A percentile compares a stretch with the other conserved stretches of the same genome.
These are phyloP conservation scores for Wickerhamiella kurtzmanii DNA, from an alignment of 805 yeast species.

Conservation along the genomic window DNA sequence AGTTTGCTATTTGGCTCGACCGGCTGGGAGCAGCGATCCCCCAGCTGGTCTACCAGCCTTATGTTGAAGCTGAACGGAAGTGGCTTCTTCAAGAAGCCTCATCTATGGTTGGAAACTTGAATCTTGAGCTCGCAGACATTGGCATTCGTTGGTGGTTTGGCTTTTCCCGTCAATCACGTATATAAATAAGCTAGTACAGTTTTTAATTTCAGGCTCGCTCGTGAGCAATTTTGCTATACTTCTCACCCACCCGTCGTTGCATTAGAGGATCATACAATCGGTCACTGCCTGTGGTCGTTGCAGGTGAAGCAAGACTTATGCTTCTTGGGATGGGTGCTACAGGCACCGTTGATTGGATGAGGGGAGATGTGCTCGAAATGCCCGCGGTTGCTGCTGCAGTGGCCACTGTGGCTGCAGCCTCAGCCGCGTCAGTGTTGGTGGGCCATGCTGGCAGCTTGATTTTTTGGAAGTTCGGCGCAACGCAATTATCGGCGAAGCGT, in stretches of 20 bases:
- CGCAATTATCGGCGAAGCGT: slow-evolving; percentile 88
- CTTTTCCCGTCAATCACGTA: slow-evolving; percentile 1
- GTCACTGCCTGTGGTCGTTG: background rate
- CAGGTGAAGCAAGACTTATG: background rate
- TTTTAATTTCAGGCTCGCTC: slow-evolving; percentile 6
- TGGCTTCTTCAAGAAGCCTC: slow-evolving; percentile 15
- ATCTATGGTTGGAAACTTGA: slow-evolving; percentile 14
- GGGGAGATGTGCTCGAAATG: background rate
- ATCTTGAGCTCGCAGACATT: slow-evolving; percentile 19
- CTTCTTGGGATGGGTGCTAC: slow-evolving; percentile 1
- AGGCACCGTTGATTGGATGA: background rate
- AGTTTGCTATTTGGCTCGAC: slow-evolving; percentile 36
- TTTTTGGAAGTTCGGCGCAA: slow-evolving; percentile 84
- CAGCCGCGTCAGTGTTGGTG: background rate
- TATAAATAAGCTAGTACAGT: background rate
- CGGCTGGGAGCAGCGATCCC: slow-evolving; percentile 25
- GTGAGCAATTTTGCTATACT: slow-evolving; percentile 3
- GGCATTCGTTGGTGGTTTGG: slow-evolving; percentile 25
- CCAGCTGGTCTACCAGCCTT: slow-evolving; percentile 20
- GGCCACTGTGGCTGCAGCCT: background rate
- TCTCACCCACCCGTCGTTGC: slow-evolving; percentile 7
- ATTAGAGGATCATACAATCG: slow-evolving; percentile 1
- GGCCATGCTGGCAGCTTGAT: slow-evolving; percentile 48
- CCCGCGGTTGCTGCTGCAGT: background rate
- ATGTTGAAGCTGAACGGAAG: slow-evolving; percentile 10